Evolutionary conservation across 306 rosid genomes (phyloP).

Genomic region (Quercus berberidifolia): DNA sequence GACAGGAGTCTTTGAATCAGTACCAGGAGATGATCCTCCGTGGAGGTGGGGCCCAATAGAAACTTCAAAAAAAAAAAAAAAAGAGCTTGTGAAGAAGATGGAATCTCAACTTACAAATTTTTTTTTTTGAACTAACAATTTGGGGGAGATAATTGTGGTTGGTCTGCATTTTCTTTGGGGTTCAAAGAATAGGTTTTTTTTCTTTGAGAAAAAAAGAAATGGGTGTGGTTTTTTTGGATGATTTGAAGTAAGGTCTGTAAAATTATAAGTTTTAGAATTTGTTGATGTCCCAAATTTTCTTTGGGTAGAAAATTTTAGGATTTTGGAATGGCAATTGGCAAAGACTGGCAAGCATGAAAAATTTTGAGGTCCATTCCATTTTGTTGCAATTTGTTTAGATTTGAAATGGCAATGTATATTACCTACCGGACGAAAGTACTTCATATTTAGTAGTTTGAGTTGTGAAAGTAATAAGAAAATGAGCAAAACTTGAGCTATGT

Average conservation of each 20-base stretch:
- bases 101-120: not conserved
- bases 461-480: too few relatives aligned
- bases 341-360: not conserved
- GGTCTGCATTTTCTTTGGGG: not conserved
- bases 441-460: too few relatives aligned
- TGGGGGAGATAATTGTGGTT: not conserved
- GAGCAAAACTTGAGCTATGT: too few relatives aligned
- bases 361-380: not conserved
- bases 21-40: slow-evolving; percentile 52
- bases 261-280: not conserved
- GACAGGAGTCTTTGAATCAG: slow-evolving; percentile 84
- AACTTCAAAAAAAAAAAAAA: not conserved
- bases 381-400: not conserved
- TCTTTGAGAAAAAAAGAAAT: too few relatives aligned
- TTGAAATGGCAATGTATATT: too few relatives aligned
- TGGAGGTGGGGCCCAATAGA: slow-evolving; percentile 25
- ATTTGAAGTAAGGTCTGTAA: not conserved
- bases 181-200: too few relatives aligned
- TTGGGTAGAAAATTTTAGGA: not conserved
- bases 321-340: not conserved
- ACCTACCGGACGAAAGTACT: too few relatives aligned
- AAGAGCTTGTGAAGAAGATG: too few relatives aligned
- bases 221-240: not conserved
- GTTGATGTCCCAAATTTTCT: not conserved
- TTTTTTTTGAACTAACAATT: not conserved